phyloP scores from a whole-genome alignment of 1,284 basidiomycete species.

The Omphalotus olearius region DNA sequence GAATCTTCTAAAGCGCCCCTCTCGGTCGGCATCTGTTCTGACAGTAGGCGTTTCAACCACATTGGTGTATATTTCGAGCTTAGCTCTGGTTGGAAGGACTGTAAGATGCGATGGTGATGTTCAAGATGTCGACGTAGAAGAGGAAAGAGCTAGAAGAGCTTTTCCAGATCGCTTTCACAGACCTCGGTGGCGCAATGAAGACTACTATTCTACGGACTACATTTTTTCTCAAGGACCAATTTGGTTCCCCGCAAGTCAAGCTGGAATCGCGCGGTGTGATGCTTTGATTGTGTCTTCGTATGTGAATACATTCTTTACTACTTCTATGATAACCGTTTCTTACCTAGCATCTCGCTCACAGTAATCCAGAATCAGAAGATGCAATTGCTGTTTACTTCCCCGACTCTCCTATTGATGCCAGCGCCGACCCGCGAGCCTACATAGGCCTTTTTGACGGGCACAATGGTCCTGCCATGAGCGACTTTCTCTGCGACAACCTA shows the following conservation, averaged over 20 bases:
- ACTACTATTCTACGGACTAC: conserved; percentile 11
- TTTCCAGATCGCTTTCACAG: conserved; percentile 5
- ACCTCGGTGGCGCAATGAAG: conserved; percentile 7
- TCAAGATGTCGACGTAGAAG: conserved; percentile 3
- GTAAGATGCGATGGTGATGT: conserved; percentile 2
- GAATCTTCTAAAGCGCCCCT: background rate
- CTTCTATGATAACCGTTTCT: background rate
- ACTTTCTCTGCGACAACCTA: conserved; percentile 11
- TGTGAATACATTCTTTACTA: background rate
- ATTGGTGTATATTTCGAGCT: conserved; percentile 8
- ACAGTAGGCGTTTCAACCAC: conserved; percentile 11
- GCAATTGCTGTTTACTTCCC: conserved; percentile 11
- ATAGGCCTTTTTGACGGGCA: conserved; percentile 14
- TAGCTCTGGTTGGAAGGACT: conserved; percentile 12
- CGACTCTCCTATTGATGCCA: background rate
- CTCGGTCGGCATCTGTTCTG: background rate
- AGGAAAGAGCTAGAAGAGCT: conserved; percentile 2
- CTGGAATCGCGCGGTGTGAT: conserved; percentile 13
- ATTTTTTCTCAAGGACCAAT: conserved; percentile 8
- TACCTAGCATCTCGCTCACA: background rate
- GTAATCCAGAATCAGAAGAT: conserved; percentile 14
- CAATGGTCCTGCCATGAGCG: conserved; percentile 11
- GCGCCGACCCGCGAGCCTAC: conserved; percentile 4
- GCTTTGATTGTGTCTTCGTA: conserved; percentile 12
- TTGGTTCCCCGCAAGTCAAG: conserved; percentile 4